A percentile compares a stretch with the other conserved stretches of the same genome.
Conservation (phyloP, 495 filamentous ascomycete species). For the Glutinoglossum americanum region DNA sequence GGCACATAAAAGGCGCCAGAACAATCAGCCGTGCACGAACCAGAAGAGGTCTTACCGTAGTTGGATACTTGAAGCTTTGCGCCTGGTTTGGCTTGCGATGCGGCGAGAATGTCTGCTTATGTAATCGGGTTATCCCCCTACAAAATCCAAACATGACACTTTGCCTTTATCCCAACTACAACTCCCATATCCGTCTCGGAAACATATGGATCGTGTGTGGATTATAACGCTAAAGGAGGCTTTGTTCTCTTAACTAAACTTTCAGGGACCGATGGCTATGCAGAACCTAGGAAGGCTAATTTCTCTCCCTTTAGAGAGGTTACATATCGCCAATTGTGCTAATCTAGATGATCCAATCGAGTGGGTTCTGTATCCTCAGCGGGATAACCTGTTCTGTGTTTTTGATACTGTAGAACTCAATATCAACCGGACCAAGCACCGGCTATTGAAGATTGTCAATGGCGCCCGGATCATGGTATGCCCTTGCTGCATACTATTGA, state of each 20-base stretch:
- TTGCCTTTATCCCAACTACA: too few species aligned
- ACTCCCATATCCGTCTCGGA: too few species aligned
- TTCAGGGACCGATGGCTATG: background rate
- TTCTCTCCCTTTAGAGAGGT: background rate
- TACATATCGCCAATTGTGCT: background rate
- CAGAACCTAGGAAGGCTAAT: background rate
- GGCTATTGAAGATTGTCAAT: slow-evolving; percentile 19
- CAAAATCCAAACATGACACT: background rate
- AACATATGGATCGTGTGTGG: too few species aligned
- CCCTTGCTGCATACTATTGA: background rate
- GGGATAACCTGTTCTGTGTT: slow-evolving; percentile 13
- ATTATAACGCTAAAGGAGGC: too few species aligned
- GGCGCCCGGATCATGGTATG: slow-evolving; percentile 20
- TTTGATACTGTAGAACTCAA: slow-evolving; percentile 12
- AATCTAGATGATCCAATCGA: background rate
- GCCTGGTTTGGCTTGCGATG: background rate
- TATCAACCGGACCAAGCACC: slow-evolving; percentile 4
- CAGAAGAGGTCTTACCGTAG: background rate
- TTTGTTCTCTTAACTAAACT: background rate
- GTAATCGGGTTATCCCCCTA: background rate
- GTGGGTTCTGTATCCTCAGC: background rate
- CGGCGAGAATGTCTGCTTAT: background rate
- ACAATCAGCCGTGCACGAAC: background rate
- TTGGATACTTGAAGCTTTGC: background rate
- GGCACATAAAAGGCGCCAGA: background rate